Evolutionary conservation across 345 rosid species (phyloP).

Genomic region (Conringia planisiliqua): DNA sequence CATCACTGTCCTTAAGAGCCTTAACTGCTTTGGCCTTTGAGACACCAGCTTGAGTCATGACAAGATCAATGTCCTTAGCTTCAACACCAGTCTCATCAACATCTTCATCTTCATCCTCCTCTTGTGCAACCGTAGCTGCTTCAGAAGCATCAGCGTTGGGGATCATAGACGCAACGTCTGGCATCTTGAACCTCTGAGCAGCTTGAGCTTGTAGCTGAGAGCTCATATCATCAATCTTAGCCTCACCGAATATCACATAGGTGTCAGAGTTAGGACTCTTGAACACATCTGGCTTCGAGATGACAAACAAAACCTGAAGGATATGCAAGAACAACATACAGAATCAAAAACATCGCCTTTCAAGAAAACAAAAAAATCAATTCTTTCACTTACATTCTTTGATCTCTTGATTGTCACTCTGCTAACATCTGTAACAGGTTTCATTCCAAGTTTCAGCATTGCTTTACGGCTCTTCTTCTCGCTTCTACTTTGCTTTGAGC

Average conservation of each 20-base stretch:
- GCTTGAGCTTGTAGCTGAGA: constrained; percentile 91
- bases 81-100: constrained; percentile 78
- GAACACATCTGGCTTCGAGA: constrained; percentile 87
- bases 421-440: constrained; percentile 74
- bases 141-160: constrained; percentile 59
- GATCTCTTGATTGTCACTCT: constrained; percentile 86
- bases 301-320: constrained; percentile 65
- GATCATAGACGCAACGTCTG: constrained; percentile 62
- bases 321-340: constrained; percentile 9
- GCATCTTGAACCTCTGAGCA: constrained; percentile 92
- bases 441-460: constrained; percentile 83
- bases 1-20: constrained; percentile 65
- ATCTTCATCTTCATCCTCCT: constrained; percentile 78
- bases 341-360: not conserved
- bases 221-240: constrained; percentile 57
- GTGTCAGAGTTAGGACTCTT: constrained; percentile 87
- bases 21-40: constrained; percentile 65
- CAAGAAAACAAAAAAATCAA: not conserved
- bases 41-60: constrained; percentile 89
- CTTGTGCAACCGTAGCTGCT: constrained; percentile 36
- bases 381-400: constrained; percentile 47
- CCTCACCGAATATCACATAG: constrained; percentile 84
- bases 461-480: constrained; percentile 92
- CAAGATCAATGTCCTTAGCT: constrained; percentile 76
- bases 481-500: constrained; percentile 81